These are phyloP conservation scores for Corchorus olitorius DNA, from an alignment of 345 rosid genomes.

Conservation along the genomic window DNA sequence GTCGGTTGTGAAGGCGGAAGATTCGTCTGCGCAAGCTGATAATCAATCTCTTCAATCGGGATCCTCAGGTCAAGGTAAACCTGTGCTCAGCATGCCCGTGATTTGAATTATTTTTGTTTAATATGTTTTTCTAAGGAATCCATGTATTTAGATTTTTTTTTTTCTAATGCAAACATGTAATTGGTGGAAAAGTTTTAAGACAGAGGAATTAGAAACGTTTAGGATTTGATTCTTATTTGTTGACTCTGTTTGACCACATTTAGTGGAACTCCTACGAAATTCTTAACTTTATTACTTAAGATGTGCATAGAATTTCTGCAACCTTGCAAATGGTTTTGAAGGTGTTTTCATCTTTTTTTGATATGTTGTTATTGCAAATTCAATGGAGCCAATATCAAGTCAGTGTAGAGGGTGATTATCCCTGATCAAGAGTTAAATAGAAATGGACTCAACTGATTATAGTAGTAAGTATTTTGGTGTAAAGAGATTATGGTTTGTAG, in stretches of 20 bases:
- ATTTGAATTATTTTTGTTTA: background rate
- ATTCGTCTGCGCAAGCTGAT: slow-evolving; percentile 38
- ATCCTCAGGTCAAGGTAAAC: slow-evolving; percentile 47
- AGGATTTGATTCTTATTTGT: background rate
- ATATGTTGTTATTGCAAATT: background rate
- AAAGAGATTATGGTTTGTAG: background rate
- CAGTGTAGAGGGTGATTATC: background rate
- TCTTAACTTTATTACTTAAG: background rate
- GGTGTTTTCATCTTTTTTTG: background rate
- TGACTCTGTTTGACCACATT: background rate
- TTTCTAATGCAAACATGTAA: background rate
- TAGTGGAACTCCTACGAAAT: background rate
- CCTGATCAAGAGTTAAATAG: background rate
- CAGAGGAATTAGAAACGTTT: background rate
- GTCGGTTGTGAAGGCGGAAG: slow-evolving; percentile 59
- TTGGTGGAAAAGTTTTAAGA: background rate
- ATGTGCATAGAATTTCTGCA: background rate
- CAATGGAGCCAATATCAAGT: background rate
- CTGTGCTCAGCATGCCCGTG: background rate
- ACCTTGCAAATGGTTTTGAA: background rate
- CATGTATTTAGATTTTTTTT: background rate
- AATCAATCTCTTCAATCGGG: slow-evolving; percentile 40
- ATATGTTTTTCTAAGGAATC: background rate
- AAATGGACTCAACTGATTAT: background rate
- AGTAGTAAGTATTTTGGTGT: background rate